Evolutionary conservation across 2,329 filamentous ascomycete genomes (phyloP).

Genomic region (Apiospora marii): DNA sequence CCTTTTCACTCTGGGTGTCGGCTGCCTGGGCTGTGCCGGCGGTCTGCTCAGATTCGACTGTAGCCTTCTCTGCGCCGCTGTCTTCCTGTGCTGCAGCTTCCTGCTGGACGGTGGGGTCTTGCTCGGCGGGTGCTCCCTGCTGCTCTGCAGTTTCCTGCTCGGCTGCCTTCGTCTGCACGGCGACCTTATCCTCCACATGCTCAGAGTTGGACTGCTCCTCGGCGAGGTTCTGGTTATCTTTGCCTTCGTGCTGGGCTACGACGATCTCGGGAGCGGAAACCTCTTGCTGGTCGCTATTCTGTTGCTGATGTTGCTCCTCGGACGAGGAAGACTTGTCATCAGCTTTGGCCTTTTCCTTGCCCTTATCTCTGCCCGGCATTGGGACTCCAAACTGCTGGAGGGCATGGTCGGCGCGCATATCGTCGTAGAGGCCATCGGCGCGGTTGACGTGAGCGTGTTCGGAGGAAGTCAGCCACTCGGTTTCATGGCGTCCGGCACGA

Average conservation of each 20-base stretch:
- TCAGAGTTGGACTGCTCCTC: not conserved
- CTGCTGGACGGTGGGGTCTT: not conserved
- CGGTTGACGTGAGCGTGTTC: constrained; percentile 60
- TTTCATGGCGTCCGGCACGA: constrained; percentile 56
- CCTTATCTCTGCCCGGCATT: constrained; percentile 43
- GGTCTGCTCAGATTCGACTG: not conserved
- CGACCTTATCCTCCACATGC: not conserved
- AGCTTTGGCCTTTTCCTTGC: constrained; percentile 46
- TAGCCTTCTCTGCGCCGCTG: not conserved
- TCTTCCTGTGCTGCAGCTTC: not conserved
- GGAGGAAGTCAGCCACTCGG: constrained; percentile 60
- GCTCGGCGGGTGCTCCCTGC: not conserved
- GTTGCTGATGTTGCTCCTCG: not conserved
- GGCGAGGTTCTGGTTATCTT: not conserved
- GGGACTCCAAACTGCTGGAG: constrained; percentile 37
- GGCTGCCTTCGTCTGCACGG: not conserved
- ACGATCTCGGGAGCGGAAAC: not conserved
- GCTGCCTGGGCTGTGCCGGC: not conserved
- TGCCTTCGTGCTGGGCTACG: not conserved
- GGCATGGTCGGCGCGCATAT: constrained; percentile 54
- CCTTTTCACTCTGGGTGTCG: not conserved
- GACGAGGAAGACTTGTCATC: not conserved
- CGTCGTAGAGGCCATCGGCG: constrained; percentile 58
- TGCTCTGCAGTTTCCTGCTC: not conserved
- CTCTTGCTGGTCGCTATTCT: not conserved